These are phyloP conservation scores for Panaeolus cyanescens DNA, from an alignment of 768 basidiomycete genomes.

Conservation along the genomic window DNA sequence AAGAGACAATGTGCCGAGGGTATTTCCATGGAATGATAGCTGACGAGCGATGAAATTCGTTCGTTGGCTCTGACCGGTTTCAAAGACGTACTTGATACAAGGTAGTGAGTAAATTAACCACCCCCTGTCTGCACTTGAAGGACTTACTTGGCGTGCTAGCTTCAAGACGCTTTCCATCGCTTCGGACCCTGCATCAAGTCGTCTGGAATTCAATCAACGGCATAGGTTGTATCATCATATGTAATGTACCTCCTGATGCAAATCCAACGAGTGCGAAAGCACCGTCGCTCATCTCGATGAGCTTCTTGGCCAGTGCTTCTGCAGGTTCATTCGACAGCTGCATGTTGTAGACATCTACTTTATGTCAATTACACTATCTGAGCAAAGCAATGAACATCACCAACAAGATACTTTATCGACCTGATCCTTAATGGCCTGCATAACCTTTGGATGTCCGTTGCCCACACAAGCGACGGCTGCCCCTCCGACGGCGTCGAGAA, in stretches of 20 bases:
- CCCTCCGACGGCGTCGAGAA: slow-evolving; percentile 84
- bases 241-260: slow-evolving; percentile 66
- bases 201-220: slow-evolving; percentile 3
- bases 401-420: slow-evolving; percentile 76
- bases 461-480: slow-evolving; percentile 85
- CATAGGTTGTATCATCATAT: neutral
- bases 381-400: slow-evolving; percentile 21
- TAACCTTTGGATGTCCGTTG: slow-evolving; percentile 69
- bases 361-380: neutral
- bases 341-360: slow-evolving; percentile 83
- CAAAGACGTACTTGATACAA: slow-evolving; percentile 76
- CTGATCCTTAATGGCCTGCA: slow-evolving; percentile 77
- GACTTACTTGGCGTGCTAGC: slow-evolving; percentile 69
- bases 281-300: slow-evolving; percentile 68
- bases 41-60: slow-evolving; percentile 78
- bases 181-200: slow-evolving; percentile 91
- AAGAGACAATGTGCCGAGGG: slow-evolving; percentile 68
- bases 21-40: slow-evolving; percentile 87
- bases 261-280: slow-evolving; percentile 76
- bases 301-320: slow-evolving; percentile 69
- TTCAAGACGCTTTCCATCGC: slow-evolving; percentile 90
- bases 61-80: slow-evolving; percentile 69
- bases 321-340: slow-evolving; percentile 82
- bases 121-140: no score
- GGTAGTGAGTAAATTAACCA: neutral